Evolutionary conservation across 352 stramenopile genomes (phyloP), one percentile per base, ranked within the genome.

Genomic region (Peronospora tabacina): DNA sequence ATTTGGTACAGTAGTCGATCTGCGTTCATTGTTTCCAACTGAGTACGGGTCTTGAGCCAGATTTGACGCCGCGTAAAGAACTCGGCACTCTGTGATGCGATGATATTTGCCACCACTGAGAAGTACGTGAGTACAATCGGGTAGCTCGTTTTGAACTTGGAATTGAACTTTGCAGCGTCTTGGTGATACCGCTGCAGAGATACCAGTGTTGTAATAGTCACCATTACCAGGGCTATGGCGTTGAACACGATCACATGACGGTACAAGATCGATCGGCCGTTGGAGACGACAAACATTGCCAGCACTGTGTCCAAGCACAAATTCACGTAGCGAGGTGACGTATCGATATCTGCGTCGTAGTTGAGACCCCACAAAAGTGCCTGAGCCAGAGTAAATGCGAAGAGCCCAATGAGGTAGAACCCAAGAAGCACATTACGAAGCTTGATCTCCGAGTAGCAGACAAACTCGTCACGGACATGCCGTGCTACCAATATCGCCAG

Each of bases 1-100:
- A 95, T 93, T 50, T 94, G 85, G 41, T 94, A 90, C 17, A 95
- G 50, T 16, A 94, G 40, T 7, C 75, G 70, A 30, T 95, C 82
- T 0, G 84, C 80, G 39, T 90, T 90, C 66, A 88, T 82, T 0
- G 79, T 92, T 52, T 92, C 81, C 3, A 90, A 49, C 28, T 95
- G 76, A 0, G 82, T 90, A 0, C 82, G 70, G 0, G 75, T 89
- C 55, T 91, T 85, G 26, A 92, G 76, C 79, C 83, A 91, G 32
- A 91, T 90, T 46, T 90, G 79, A 2, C 83, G 72, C 0, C 83
- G 68, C 1, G 67, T 87, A 51, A 92, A 94, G 38, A 90, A 91
- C 54, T 91, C 74, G 17, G 84, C 73, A 26, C 67, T 88, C 19
- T 83, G 67, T 0, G 78, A 84, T n/a, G 81, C 80, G n/a, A 92